Conservation (phyloP, 2,329 filamentous ascomycete species). For the Colletotrichum sp. region DNA sequence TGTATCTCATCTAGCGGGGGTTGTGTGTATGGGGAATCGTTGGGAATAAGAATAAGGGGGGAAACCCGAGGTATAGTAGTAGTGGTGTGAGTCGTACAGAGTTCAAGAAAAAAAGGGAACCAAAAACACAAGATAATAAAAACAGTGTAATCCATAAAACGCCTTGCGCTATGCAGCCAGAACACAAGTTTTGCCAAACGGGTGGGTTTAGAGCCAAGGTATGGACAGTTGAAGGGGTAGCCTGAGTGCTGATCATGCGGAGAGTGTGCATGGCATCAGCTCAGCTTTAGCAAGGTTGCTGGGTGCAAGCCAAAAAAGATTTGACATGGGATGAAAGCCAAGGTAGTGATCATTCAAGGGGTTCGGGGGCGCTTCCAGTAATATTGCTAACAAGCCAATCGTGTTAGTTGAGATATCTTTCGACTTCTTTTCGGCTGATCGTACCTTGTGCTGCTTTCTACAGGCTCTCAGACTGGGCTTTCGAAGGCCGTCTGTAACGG, state of each 20-base stretch:
- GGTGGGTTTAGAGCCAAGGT: slow-evolving; percentile 12
- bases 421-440: slow-evolving; percentile 25
- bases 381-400: slow-evolving; percentile 59
- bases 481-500: slow-evolving; percentile 83
- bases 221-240: slow-evolving; percentile 4
- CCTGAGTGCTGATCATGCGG: not conserved
- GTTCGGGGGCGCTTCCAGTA: slow-evolving; percentile 71
- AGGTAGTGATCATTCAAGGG: slow-evolving; percentile 44
- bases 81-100: slow-evolving; percentile 12
- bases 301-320: not conserved
- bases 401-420: slow-evolving; percentile 21
- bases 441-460: slow-evolving; percentile 96
- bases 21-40: slow-evolving; percentile 14
- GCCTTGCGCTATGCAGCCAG: slow-evolving; percentile 24
- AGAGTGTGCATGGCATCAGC: not conserved
- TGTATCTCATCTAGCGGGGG: slow-evolving; percentile 12
- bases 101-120: not conserved
- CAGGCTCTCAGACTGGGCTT: slow-evolving; percentile 91
- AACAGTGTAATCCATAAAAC: slow-evolving; percentile 3
- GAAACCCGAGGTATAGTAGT: slow-evolving; percentile 15
- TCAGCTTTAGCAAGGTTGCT: slow-evolving; percentile 6
- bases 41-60: slow-evolving; percentile 4
- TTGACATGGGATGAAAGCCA: not conserved
- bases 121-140: not conserved
- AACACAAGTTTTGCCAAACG: slow-evolving; percentile 7